phyloP scores from a whole-genome alignment of 2,329 filamentous ascomycete species.

The Hortaea werneckii region DNA sequence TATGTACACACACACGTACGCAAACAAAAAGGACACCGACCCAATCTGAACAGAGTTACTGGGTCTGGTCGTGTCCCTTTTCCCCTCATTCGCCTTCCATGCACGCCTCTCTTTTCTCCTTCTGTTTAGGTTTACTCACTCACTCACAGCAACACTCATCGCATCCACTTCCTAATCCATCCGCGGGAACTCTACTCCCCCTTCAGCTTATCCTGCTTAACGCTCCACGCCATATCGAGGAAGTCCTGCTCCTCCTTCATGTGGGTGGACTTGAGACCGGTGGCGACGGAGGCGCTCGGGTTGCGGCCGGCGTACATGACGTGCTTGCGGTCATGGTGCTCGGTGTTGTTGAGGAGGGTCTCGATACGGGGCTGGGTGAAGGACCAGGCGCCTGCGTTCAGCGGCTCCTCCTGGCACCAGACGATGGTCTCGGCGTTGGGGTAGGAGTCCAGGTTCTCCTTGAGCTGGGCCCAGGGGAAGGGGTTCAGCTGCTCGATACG shows the following conservation, averaged over 20 bases:
- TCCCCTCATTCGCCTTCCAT: too few relatives aligned
- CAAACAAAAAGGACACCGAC: too few relatives aligned
- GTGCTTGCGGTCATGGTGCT: constrained; percentile 87
- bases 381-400: constrained; percentile 94
- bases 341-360: constrained; percentile 85
- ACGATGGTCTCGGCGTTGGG: constrained; percentile 96
- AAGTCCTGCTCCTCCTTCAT: constrained; percentile 87
- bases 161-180: too few relatives aligned
- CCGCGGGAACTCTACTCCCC: constrained; percentile 24
- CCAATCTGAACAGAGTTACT: too few relatives aligned
- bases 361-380: constrained; percentile 97
- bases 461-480: constrained; percentile 95
- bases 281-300: constrained; percentile 87
- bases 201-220: constrained; percentile 57
- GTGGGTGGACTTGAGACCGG: constrained; percentile 79
- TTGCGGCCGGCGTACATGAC: constrained; percentile 95
- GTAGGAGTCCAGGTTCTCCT: constrained; percentile 93
- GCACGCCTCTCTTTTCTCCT: too few relatives aligned
- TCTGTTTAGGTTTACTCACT: too few relatives aligned
- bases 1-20: too few relatives aligned
- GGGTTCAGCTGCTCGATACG: constrained; percentile 96
- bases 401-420: constrained; percentile 93
- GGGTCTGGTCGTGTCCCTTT: too few relatives aligned
- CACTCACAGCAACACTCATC: too few relatives aligned
- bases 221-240: constrained; percentile 52